phyloP scores from a whole-genome alignment of 169 alveolate genomes.

The Eimeria mitis region DNA sequence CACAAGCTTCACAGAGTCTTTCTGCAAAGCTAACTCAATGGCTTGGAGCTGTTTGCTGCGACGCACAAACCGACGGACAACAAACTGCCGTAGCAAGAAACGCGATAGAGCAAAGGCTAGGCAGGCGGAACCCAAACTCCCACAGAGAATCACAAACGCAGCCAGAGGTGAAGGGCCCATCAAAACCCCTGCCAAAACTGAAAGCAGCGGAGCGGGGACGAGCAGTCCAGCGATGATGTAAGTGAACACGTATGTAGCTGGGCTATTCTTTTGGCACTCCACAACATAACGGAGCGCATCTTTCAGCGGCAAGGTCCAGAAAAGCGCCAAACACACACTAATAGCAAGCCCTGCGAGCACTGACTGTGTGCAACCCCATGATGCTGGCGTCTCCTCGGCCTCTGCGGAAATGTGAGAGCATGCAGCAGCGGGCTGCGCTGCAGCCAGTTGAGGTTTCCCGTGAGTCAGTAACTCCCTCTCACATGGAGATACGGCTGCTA shows the following conservation, averaged over 20 bases:
- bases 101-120: slow-evolving; percentile 51
- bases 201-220: slow-evolving; percentile 71
- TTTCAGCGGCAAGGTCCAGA: slow-evolving; percentile 10
- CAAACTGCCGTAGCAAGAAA: slow-evolving; percentile 63
- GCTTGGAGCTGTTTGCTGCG: slow-evolving; percentile 60
- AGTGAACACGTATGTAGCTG: slow-evolving; percentile 41
- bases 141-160: slow-evolving; percentile 44
- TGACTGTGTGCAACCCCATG: slow-evolving; percentile 29
- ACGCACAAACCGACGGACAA: slow-evolving; percentile 44
- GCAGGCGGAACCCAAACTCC: slow-evolving; percentile 68
- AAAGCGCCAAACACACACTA: not conserved
- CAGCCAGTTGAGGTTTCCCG: not conserved
- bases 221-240: slow-evolving; percentile 61
- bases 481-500: slow-evolving; percentile 34
- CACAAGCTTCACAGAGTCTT: slow-evolving; percentile 64
- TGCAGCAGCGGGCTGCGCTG: not conserved
- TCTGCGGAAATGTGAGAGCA: not conserved
- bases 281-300: slow-evolving; percentile 51
- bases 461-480: slow-evolving; percentile 11
- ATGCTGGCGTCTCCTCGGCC: slow-evolving; percentile 1
- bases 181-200: slow-evolving; percentile 65
- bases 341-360: not conserved
- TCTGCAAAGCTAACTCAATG: slow-evolving; percentile 39
- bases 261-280: slow-evolving; percentile 44
- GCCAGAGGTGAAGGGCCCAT: slow-evolving; percentile 61